A percentile compares a stretch with the other conserved stretches of the same genome.
phyloP scores from a whole-genome alignment of 2,329 filamentous ascomycete species.

The Neurospora sp. region DNA sequence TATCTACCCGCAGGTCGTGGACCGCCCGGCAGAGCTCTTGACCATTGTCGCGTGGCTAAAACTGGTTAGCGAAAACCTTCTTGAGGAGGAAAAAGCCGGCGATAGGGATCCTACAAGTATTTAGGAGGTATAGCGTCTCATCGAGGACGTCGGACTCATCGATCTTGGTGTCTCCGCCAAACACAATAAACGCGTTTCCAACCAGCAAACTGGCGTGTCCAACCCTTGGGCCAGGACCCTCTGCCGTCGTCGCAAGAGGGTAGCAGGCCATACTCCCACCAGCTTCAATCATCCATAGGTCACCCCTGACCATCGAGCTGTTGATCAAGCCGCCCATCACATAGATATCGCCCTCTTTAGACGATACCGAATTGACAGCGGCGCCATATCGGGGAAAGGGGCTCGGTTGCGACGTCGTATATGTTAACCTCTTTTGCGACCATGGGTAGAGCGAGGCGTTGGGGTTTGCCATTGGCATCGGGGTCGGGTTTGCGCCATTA shows the following conservation, averaged over 20 bases:
- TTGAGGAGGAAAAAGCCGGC: background rate
- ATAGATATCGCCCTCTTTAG: conserved; percentile 95
- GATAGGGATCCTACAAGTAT: conserved; percentile 65
- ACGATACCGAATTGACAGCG: conserved; percentile 83
- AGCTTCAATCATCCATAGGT: conserved; percentile 95
- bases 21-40: conserved; percentile 79
- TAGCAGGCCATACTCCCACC: conserved; percentile 83
- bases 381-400: conserved; percentile 96
- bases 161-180: conserved; percentile 95
- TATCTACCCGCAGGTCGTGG: conserved; percentile 83
- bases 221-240: conserved; percentile 89
- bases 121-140: conserved; percentile 90
- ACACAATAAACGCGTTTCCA: conserved; percentile 97
- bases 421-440: conserved; percentile 83
- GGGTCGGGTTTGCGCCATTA: conserved; percentile 32
- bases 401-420: conserved; percentile 70
- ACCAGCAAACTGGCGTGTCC: conserved; percentile 90
- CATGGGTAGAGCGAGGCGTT: conserved; percentile 88
- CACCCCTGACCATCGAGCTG: conserved; percentile 89
- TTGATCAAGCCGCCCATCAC: conserved; percentile 96
- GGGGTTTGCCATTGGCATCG: conserved; percentile 36
- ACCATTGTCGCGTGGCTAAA: conserved; percentile 94
- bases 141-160: conserved; percentile 86
- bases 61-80: conserved; percentile 14
- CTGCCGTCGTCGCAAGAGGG: conserved; percentile 80